These are phyloP conservation scores for Clavispora fructus DNA, from an alignment of 805 yeast genomes.

Conservation along the genomic window DNA sequence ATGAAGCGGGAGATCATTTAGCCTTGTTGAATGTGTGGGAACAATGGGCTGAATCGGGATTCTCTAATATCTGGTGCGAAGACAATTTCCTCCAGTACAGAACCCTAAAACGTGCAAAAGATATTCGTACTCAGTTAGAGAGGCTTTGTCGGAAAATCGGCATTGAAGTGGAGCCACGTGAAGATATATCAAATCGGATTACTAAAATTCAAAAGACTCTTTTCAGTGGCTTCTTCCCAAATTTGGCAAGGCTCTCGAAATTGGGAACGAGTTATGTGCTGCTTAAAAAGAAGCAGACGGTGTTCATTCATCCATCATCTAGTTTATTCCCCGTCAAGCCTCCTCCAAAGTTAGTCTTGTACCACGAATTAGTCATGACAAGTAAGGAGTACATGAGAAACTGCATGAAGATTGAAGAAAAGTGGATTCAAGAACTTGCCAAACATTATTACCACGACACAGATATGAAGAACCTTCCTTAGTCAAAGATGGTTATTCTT, in stretches of 20 bases:
- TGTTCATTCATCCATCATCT: constrained; percentile 82
- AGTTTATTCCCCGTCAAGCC: constrained; percentile 60
- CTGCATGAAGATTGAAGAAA: constrained; percentile 65
- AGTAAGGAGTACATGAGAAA: constrained; percentile 85
- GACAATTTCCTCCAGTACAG: constrained; percentile 78
- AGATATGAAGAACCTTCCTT: constrained; percentile 16
- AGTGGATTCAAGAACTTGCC: constrained; percentile 71
- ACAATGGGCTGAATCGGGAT: constrained; percentile 69
- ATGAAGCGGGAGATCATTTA: constrained; percentile 71
- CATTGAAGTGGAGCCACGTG: constrained; percentile 22
- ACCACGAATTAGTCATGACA: constrained; percentile 80
- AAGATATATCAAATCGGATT: constrained; percentile 18
- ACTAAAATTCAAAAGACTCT: constrained; percentile 46
- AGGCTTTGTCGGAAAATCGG: constrained; percentile 54
- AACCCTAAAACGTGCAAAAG: constrained; percentile 61
- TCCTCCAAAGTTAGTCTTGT: constrained; percentile 68
- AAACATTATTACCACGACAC: constrained; percentile 47
- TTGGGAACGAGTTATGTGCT: constrained; percentile 68
- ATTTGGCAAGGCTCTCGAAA: constrained; percentile 53
- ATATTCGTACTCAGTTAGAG: constrained; percentile 65
- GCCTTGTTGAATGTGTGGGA: constrained; percentile 68
- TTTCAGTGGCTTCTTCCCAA: constrained; percentile 65
- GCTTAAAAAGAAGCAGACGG: constrained; percentile 63
- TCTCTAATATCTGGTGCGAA: constrained; percentile 74
- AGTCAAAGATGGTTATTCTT: neutral